A percentile compares a stretch with the other conserved stretches of the same genome.
phyloP scores from a whole-genome alignment of 805 yeast species.

The Starmera dryadoides region DNA sequence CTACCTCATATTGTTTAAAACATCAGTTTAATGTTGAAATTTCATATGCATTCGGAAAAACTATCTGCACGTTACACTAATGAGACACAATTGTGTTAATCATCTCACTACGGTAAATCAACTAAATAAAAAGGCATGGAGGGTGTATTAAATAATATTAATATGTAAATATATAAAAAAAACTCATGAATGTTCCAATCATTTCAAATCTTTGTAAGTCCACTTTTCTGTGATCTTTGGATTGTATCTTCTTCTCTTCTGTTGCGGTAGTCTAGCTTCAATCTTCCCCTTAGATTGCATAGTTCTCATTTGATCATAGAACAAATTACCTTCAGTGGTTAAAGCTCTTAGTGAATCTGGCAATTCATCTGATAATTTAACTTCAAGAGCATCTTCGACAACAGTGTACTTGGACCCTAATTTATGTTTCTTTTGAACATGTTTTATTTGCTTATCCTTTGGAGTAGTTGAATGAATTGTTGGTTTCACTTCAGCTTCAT shows the following conservation, averaged over 20 bases:
- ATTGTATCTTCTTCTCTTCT: constrained; percentile 58
- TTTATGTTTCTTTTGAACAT: constrained; percentile 28
- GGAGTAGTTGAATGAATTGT: constrained; percentile 11
- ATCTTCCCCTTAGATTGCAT: constrained; percentile 81
- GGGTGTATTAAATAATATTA: no score
- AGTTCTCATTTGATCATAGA: constrained; percentile 74
- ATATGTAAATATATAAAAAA: no score
- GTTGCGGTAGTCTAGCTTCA: constrained; percentile 69
- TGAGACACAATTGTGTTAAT: no score
- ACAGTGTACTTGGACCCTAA: constrained; percentile 41
- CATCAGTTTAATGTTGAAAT: no score
- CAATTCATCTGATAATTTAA: constrained; percentile 84
- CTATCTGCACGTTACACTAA: no score
- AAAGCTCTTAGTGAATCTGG: constrained; percentile 77
- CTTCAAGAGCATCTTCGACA: constrained; percentile 46
- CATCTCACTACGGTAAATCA: no score
- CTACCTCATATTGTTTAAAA: no score
- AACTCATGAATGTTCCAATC: no score
- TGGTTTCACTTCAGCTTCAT: constrained; percentile 22
- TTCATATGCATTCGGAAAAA: no score
- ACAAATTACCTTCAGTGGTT: constrained; percentile 84
- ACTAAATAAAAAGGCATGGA: no score
- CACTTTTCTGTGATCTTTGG: constrained; percentile 85
- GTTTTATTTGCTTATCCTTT: constrained; percentile 16
- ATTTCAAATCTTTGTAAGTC: constrained; percentile 86